Conservation (phyloP, 2,329 filamentous ascomycete genomes). For the Lasiodiplodia theobromae region DNA sequence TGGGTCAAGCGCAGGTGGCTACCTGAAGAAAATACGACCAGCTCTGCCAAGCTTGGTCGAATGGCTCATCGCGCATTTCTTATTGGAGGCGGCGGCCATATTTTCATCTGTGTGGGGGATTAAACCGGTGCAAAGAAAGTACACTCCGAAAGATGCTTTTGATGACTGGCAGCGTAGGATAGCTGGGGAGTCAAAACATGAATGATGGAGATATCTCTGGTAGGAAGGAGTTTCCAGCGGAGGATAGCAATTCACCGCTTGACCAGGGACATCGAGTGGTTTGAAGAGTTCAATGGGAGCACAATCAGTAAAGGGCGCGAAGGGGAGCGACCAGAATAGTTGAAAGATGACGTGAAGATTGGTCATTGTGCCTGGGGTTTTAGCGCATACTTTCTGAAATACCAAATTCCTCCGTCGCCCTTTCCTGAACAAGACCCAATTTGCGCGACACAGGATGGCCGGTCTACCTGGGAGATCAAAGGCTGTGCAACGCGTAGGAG, state of each 20-base stretch:
- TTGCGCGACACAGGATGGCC: slow-evolving; percentile 29
- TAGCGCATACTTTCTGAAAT: no score
- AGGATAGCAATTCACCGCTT: background rate
- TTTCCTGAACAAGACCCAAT: background rate
- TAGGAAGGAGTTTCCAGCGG: background rate
- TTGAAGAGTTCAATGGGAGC: no score
- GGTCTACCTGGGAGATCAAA: slow-evolving; percentile 41
- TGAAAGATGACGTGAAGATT: no score
- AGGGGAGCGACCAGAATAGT: no score
- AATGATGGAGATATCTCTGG: background rate
- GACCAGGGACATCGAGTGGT: no score
- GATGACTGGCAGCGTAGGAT: background rate
- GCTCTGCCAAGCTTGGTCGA: background rate
- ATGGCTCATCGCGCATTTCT: background rate
- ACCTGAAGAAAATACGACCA: background rate
- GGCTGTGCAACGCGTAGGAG: slow-evolving; percentile 42
- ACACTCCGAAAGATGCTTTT: slow-evolving; percentile 4
- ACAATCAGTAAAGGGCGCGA: no score
- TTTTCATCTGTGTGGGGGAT: background rate
- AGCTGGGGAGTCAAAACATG: background rate
- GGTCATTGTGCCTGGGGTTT: no score
- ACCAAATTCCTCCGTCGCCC: background rate
- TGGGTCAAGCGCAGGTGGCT: background rate
- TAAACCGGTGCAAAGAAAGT: slow-evolving; percentile 3
- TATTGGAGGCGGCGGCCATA: background rate